Evolutionary conservation across 108 stramenopile species (phyloP).

Genomic region (Skeletonema marinoi): DNA sequence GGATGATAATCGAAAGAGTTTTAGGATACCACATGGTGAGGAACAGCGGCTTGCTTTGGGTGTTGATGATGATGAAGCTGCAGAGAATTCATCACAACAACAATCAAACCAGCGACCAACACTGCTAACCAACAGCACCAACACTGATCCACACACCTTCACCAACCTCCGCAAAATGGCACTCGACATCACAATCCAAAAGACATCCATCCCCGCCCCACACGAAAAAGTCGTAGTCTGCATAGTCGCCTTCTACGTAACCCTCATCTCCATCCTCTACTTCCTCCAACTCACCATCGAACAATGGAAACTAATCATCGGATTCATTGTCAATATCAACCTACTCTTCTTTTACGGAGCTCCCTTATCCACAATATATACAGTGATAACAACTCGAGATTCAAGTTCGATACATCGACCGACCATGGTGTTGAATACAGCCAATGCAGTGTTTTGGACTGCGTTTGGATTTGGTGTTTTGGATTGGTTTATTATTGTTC

Average conservation of each 20-base stretch:
- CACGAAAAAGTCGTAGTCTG: constrained; percentile 67
- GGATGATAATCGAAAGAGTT: constrained; percentile 46
- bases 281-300: constrained; percentile 30
- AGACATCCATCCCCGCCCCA: constrained; percentile 56
- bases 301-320: constrained; percentile 60
- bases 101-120: not conserved
- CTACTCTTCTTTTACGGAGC: constrained; percentile 86
- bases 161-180: constrained; percentile 53
- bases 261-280: constrained; percentile 42
- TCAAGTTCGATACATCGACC: constrained; percentile 49
- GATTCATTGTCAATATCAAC: constrained; percentile 71
- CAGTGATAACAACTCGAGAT: constrained; percentile 51
- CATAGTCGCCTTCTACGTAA: constrained; percentile 53
- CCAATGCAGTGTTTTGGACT: constrained; percentile 72
- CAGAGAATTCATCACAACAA: not conserved
- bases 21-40: not conserved
- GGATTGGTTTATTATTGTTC: constrained; percentile 68
- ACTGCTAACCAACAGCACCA: not conserved
- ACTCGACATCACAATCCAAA: constrained; percentile 64
- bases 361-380: constrained; percentile 68
- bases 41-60: not conserved
- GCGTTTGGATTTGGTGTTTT: constrained; percentile 68
- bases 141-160: constrained; percentile 13
- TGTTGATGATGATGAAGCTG: not conserved
- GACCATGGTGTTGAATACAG: constrained; percentile 56